These are phyloP conservation scores for Wickerhamia fluorescens DNA, from an alignment of 805 yeast genomes.

Conservation along the genomic window DNA sequence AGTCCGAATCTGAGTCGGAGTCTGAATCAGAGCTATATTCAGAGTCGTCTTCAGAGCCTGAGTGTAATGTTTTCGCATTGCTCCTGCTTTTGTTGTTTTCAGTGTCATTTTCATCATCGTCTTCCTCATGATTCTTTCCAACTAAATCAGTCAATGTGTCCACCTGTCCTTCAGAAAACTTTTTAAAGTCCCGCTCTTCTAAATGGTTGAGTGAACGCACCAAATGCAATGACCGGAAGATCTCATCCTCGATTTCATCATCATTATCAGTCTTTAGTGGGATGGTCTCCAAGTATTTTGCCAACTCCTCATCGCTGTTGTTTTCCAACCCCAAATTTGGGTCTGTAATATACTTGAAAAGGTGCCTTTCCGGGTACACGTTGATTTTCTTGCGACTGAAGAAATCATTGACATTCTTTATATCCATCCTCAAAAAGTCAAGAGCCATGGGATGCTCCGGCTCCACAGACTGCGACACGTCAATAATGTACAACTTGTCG, in stretches of 20 bases:
- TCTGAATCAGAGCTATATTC: conserved; percentile 13
- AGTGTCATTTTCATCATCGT: conserved; percentile 17
- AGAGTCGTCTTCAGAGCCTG: conserved; percentile 14
- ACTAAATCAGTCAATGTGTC: conserved; percentile 66
- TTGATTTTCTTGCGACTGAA: conserved; percentile 65
- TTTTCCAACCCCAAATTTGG: conserved; percentile 31
- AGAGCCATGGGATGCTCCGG: conserved; percentile 97
- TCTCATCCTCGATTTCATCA: conserved; percentile 65
- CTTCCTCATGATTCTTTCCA: conserved; percentile 18
- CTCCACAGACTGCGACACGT: conserved; percentile 95
- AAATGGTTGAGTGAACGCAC: conserved; percentile 75
- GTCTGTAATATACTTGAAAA: conserved; percentile 72
- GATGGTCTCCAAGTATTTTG: conserved; percentile 38
- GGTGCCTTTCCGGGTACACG: conserved; percentile 72
- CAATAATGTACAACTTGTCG: conserved; percentile 75
- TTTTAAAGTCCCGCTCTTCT: conserved; percentile 84
- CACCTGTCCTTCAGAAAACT: conserved; percentile 72
- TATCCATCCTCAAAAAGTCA: conserved; percentile 95
- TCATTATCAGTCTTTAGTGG: conserved; percentile 55
- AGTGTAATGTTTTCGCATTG: too few relatives aligned
- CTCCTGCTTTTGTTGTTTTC: conserved; percentile 17
- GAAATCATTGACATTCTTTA: conserved; percentile 88
- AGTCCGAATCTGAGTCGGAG: conserved; percentile 14
- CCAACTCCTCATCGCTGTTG: conserved; percentile 37
- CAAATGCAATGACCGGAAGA: conserved; percentile 74